Percentiles rank a stretch among this genome's conserved stretches.
These are phyloP conservation scores for Haplosporangium gracile DNA, from an alignment of 192 early-diverging fungal genomes.

Conservation along the genomic window DNA sequence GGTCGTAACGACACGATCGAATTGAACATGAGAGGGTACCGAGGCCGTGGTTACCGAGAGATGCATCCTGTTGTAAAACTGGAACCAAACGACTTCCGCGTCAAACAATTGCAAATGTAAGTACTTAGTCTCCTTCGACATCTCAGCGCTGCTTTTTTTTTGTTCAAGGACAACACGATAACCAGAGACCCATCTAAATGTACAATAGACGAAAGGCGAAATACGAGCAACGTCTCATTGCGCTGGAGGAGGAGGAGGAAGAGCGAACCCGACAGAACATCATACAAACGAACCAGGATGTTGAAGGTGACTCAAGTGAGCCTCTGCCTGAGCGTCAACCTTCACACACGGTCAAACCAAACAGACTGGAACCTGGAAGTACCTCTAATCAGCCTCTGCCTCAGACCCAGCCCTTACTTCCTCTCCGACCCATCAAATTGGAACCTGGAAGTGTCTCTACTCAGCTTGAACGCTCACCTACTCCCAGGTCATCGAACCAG, in stretches of 20 bases:
- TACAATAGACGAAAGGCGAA: background rate
- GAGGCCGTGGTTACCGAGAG: background rate
- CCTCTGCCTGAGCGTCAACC: no score
- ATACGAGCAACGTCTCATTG: background rate
- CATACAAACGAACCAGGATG: background rate
- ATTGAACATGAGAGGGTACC: conserved; percentile 27
- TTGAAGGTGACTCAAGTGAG: background rate
- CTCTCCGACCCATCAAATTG: no score
- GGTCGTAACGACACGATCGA: conserved; percentile 18
- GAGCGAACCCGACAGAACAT: background rate
- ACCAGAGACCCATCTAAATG: background rate
- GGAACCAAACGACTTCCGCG: background rate
- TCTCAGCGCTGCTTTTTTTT: no score
- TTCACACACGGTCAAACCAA: no score
- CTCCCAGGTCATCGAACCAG: no score
- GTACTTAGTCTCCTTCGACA: background rate
- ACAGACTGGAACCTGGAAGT: no score
- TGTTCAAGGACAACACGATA: no score
- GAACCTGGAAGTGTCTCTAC: no score
- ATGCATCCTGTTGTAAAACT: conserved; percentile 11
- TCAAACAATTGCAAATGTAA: conserved; percentile 6
- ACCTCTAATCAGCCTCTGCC: no score
- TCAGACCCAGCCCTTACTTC: no score
- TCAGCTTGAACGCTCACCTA: no score
- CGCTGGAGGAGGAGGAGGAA: background rate